Conservation (phyloP, 768 basidiomycete species). For the Chalciporus piperatus region DNA sequence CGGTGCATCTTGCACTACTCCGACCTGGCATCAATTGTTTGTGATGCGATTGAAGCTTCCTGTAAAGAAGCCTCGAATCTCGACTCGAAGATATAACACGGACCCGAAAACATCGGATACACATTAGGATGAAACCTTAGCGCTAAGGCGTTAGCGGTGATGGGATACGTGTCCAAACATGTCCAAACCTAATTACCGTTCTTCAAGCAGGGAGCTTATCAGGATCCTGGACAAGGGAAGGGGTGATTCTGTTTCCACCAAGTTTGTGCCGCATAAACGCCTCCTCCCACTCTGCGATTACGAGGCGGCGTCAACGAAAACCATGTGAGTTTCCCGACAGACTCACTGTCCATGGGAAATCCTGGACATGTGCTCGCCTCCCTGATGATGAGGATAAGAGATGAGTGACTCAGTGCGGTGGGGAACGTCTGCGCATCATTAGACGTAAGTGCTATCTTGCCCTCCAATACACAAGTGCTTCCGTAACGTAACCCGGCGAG, state of each 20-base stretch:
- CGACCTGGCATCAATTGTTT: no score
- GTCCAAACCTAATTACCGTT: background rate
- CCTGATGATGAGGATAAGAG: background rate
- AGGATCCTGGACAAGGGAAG: no score
- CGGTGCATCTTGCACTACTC: no score
- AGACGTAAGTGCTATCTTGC: background rate
- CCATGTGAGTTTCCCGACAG: background rate
- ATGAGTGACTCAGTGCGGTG: no score
- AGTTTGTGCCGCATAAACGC: background rate
- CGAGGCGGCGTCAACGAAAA: background rate
- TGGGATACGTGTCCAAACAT: background rate
- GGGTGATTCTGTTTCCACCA: background rate
- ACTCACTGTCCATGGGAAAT: background rate
- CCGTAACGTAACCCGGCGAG: background rate
- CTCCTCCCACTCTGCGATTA: background rate
- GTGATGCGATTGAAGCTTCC: no score
- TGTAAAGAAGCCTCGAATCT: no score
- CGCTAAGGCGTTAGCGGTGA: no score
- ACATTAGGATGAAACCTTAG: background rate
- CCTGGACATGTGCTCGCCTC: background rate
- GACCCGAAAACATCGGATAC: background rate
- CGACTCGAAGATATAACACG: background rate
- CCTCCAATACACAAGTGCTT: background rate
- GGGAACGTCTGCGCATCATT: background rate
- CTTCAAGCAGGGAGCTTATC: background rate